phyloP scores from a whole-genome alignment of 768 basidiomycete species.

The Lactarius hatsudake region DNA sequence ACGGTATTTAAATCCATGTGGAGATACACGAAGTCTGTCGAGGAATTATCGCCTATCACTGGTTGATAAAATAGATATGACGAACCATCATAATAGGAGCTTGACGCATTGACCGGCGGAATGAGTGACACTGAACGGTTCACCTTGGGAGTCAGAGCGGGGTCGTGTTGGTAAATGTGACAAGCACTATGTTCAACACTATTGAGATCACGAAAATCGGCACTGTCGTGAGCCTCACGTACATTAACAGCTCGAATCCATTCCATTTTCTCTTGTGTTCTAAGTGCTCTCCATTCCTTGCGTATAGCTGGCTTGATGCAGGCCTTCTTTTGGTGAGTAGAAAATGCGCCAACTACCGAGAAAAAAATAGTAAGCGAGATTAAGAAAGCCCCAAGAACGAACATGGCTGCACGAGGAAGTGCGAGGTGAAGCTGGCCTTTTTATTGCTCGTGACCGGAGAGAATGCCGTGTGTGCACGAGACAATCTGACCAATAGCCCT shows the following conservation, averaged over 20 bases:
- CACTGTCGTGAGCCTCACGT: too few species aligned
- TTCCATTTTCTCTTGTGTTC: slow-evolving; percentile 23
- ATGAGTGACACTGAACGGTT: slow-evolving; percentile 20
- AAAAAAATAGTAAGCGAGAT: neutral
- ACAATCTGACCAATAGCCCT: too few species aligned
- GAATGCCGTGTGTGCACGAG: neutral
- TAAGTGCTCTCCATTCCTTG: slow-evolving; percentile 30
- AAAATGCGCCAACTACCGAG: neutral
- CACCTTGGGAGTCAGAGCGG: slow-evolving; percentile 14
- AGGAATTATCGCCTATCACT: neutral
- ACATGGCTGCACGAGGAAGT: neutral
- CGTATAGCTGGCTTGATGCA: slow-evolving; percentile 29
- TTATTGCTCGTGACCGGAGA: neutral
- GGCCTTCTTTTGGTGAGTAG: neutral
- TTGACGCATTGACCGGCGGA: slow-evolving; percentile 18
- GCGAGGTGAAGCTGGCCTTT: neutral
- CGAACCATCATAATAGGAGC: slow-evolving; percentile 28
- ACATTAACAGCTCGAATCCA: slow-evolving; percentile 33
- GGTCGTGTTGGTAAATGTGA: slow-evolving; percentile 26
- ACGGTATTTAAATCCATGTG: slow-evolving; percentile 34
- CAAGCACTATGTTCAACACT: slow-evolving; percentile 16
- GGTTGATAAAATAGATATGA: neutral
- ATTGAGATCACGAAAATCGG: neutral
- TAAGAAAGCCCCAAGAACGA: neutral
- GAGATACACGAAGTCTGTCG: slow-evolving; percentile 29